Base-by-base conservation (phyloP, 129 eudicot genomes). In the Chrysanthemum seticuspe region DNA sequence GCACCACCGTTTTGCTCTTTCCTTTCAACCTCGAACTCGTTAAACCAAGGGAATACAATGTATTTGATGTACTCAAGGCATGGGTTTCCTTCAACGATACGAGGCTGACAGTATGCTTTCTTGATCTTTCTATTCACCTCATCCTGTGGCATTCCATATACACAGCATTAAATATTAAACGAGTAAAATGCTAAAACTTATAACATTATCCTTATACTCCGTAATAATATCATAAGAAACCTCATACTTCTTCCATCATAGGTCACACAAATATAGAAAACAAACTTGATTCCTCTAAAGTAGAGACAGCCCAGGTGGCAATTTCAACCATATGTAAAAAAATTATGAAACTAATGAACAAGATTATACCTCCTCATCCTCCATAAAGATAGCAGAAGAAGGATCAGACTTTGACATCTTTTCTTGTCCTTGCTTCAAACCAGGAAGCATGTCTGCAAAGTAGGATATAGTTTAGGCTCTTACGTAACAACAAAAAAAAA, bases 361-460 rank as follows among this genome's bases (percentile, higher is more conserved):
- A 8, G 19, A 34, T 51, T 18, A 69, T 82, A 80, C 90, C 87
- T 85, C 90, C 40, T 85, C 88, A 78, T 88, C 90, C 59, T 88
- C 95, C 90, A 85, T 85, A 74, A 52, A 87, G 31, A 85, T 75
- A 40, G 90, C 71, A 53, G 90, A 88, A 21, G 84, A 70, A 51
- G 84, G 72, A 66, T 88, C 94, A 78, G 84, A 71, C 71, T 88
- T 85, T 44, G 95, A 80, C 95, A 88, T 88, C 81, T 85, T 88
- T 45, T 77, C 87, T 75, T 85, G 95, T 10, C 88, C 90, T 75
- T 82, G 73, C 78, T 48, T 76, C 80, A 89, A 77, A 69, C 92
- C 96, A 68, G 92, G 89, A 56, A 89, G 87, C 89, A 84, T 78
- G 71, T 86, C 96, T 89, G 78, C 80, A 70, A 44, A 71, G 21